Evolutionary conservation across 305 asterid genomes (phyloP).

Genomic region (Stenogyne calaminthoides): DNA sequence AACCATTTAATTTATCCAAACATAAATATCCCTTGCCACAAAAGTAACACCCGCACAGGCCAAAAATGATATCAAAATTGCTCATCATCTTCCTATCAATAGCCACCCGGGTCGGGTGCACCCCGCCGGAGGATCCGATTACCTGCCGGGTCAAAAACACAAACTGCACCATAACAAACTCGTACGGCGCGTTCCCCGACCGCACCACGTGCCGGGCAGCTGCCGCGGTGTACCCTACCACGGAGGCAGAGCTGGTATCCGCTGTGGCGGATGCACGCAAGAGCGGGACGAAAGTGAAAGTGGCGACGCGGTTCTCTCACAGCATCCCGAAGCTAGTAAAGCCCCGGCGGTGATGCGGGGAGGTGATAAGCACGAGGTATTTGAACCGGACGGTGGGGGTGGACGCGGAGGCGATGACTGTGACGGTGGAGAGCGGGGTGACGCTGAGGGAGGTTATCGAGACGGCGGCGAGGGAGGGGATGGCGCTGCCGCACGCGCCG

Average conservation of each 20-base stretch:
- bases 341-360: conserved; percentile 48
- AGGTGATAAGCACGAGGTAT: conserved; percentile 48
- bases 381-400: conserved; percentile 34
- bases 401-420: conserved; percentile 31
- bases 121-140: conserved; percentile 37
- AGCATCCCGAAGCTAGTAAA: conserved; percentile 55
- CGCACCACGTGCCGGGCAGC: conserved; percentile 46
- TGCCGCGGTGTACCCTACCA: conserved; percentile 38
- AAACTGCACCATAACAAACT: conserved; percentile 55
- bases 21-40: too few relatives aligned
- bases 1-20: too few relatives aligned
- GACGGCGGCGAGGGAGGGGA: conserved; percentile 31
- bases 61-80: neutral
- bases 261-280: conserved; percentile 40
- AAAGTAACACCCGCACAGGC: too few relatives aligned
- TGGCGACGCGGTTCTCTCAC: conserved; percentile 49
- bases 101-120: neutral
- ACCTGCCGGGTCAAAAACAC: conserved; percentile 6
- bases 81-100: neutral
- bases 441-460: conserved; percentile 40
- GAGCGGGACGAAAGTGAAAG: conserved; percentile 38
- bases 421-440: conserved; percentile 58
- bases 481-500: conserved; percentile 52
- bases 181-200: conserved; percentile 53
- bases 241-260: conserved; percentile 43